Conservation (phyloP, 2,329 filamentous ascomycete genomes). For the Fusarium floridanum region DNA sequence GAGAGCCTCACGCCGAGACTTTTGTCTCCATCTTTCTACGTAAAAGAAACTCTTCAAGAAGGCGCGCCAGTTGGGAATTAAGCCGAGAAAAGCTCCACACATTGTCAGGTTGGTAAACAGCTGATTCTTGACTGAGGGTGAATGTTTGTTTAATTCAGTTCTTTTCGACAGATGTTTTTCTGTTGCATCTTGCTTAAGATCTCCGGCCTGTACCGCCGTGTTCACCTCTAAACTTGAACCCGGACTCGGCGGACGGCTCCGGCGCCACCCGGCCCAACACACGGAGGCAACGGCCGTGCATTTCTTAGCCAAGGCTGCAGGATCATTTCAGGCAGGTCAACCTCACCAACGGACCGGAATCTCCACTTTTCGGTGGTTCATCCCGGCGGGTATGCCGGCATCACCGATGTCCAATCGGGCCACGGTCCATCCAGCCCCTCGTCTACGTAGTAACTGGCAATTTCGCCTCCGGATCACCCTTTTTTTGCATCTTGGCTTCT, state of each 20-base stretch:
- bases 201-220: not conserved
- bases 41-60: slow-evolving; percentile 37
- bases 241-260: not conserved
- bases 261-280: not conserved
- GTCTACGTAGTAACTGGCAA: too few species aligned
- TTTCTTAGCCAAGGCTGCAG: not conserved
- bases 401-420: slow-evolving; percentile 33
- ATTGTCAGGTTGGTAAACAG: not conserved
- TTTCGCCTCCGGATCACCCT: slow-evolving; percentile 9
- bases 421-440: not conserved
- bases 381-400: slow-evolving; percentile 33
- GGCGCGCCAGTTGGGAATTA: slow-evolving; percentile 12
- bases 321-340: slow-evolving; percentile 8
- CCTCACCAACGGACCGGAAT: slow-evolving; percentile 5
- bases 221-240: not conserved
- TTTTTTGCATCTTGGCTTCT: not conserved
- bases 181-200: not conserved
- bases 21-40: slow-evolving; percentile 40
- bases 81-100: slow-evolving; percentile 23
- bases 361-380: slow-evolving; percentile 15
- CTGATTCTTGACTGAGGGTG: not conserved
- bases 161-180: not conserved
- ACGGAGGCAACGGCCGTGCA: not conserved
- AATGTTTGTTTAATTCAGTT: not conserved
- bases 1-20: slow-evolving; percentile 29